Percentiles rank a stretch among this genome's conserved stretches.
These are phyloP conservation scores for Neonectria sp. DNA, from an alignment of 2,329 filamentous ascomycete species.

Conservation along the genomic window DNA sequence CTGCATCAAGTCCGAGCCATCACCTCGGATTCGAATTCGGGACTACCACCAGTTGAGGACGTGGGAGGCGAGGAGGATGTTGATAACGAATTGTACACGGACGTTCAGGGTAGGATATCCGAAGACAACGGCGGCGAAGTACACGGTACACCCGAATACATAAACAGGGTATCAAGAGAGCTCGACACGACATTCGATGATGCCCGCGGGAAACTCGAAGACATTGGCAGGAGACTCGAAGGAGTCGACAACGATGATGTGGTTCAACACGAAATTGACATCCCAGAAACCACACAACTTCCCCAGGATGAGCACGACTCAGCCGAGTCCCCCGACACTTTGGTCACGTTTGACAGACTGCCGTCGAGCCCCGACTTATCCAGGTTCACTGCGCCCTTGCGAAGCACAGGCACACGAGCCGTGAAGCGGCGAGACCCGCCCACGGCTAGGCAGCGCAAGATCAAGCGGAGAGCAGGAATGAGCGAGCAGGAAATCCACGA, in stretches of 20 bases:
- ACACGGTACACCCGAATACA: no score
- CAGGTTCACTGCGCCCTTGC: constrained; percentile 24
- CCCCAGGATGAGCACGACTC: background rate
- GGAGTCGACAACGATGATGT: background rate
- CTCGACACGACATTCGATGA: background rate
- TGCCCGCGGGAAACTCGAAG: background rate
- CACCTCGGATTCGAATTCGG: background rate
- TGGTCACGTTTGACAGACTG: constrained; percentile 21
- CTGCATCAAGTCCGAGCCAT: constrained; percentile 2
- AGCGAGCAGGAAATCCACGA: background rate
- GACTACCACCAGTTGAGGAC: background rate
- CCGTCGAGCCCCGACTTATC: constrained; percentile 31
- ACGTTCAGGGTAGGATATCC: background rate
- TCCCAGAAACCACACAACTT: background rate
- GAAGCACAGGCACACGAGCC: constrained; percentile 36
- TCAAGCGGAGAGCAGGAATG: constrained; percentile 3
- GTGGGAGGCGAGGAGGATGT: background rate
- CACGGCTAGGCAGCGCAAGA: background rate
- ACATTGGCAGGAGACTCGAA: background rate
- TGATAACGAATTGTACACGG: background rate
- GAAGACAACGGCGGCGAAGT: no score
- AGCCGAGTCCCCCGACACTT: background rate
- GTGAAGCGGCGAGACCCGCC: constrained; percentile 21
- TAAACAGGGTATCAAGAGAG: background rate
- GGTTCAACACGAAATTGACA: background rate